Percentiles rank a stretch among this genome's conserved stretches.
phyloP scores from a whole-genome alignment of 805 yeast species.

The Hemisphaericaspora nanyangensis region DNA sequence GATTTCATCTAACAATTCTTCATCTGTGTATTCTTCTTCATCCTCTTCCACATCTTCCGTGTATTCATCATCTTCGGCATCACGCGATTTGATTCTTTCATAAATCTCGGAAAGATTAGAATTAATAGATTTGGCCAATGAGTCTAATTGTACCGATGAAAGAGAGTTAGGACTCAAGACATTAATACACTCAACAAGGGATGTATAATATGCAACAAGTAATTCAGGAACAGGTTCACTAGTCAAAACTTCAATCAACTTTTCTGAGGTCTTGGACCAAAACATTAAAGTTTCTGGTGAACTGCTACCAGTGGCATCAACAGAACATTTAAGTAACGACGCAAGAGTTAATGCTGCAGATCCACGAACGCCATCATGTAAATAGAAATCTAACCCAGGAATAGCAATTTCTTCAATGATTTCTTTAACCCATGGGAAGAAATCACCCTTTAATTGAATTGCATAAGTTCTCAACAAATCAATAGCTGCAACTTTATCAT shows the following conservation, averaged over 20 bases:
- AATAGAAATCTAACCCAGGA: slow-evolving; percentile 86
- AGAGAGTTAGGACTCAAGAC: slow-evolving; percentile 64
- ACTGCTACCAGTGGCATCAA: slow-evolving; percentile 51
- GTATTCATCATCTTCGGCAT: slow-evolving; percentile 76
- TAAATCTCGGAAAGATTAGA: slow-evolving; percentile 62
- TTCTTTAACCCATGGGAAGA: slow-evolving; percentile 78
- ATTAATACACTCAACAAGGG: slow-evolving; percentile 63
- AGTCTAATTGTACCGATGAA: slow-evolving; percentile 49
- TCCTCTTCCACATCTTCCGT: slow-evolving; percentile 82
- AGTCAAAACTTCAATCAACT: slow-evolving; percentile 62
- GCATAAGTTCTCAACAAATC: slow-evolving; percentile 85
- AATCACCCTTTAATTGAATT: slow-evolving; percentile 73
- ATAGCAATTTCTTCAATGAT: slow-evolving; percentile 73
- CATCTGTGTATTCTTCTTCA: slow-evolving; percentile 86
- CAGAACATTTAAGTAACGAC: slow-evolving; percentile 61
- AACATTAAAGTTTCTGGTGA: slow-evolving; percentile 60
- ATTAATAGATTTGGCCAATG: slow-evolving; percentile 57
- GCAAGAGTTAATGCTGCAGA: slow-evolving; percentile 87
- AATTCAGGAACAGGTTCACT: slow-evolving; percentile 83
- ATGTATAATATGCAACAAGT: slow-evolving; percentile 69
- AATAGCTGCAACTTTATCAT: slow-evolving; percentile 90
- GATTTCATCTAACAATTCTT: slow-evolving; percentile 82
- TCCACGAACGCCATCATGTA: slow-evolving; percentile 92
- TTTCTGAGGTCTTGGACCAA: slow-evolving; percentile 69
- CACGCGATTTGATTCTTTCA: slow-evolving; percentile 68